Evolutionary conservation across 129 eudicot species (phyloP).

Genomic region (Saposhnikovia divaricata): DNA sequence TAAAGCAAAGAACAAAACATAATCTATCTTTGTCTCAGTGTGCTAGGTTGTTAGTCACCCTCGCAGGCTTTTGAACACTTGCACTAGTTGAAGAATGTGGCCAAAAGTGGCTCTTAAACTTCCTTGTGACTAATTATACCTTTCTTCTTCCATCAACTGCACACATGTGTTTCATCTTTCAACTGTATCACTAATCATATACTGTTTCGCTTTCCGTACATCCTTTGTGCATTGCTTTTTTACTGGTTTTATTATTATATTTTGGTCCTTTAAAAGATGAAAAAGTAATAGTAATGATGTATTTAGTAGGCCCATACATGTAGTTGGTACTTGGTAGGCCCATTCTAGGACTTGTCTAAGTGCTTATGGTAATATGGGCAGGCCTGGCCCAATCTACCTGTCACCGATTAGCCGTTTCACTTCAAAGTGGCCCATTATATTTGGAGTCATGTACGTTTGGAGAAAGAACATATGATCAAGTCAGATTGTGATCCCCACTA

Average conservation of each 20-base stretch:
- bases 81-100: not conserved
- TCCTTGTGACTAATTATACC: not conserved
- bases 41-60: not conserved
- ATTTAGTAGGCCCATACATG: not conserved
- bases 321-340: not conserved
- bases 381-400: not conserved
- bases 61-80: not conserved
- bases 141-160: not conserved
- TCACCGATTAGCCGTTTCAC: not conserved
- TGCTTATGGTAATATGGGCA: not conserved
- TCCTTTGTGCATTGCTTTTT: not conserved
- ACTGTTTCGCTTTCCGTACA: not conserved
- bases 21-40: not conserved
- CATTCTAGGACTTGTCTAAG: not conserved
- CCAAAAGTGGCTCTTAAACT: not conserved
- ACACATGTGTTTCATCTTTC: not conserved
- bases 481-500: constrained; percentile 1
- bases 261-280: not conserved
- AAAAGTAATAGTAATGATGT: not conserved
- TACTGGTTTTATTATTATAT: not conserved
- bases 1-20: not conserved
- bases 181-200: not conserved
- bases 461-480: not conserved
- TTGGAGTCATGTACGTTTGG: not conserved
- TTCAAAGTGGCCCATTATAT: not conserved